phyloP scores from a whole-genome alignment of 306 rosid genomes.

The Lithocarpus polystachyus region DNA sequence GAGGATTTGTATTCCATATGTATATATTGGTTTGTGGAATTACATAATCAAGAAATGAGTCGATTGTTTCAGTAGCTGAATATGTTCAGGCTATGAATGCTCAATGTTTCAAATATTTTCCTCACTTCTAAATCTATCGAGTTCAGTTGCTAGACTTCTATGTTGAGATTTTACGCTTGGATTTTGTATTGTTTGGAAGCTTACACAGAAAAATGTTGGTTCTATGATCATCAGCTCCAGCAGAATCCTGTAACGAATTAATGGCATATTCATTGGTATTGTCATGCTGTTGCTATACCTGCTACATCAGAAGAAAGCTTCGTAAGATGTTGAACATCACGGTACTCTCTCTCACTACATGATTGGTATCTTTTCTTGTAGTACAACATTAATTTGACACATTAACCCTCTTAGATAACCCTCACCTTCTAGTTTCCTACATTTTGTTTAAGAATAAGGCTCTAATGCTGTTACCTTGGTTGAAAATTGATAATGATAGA shows the following conservation, averaged over 20 bases:
- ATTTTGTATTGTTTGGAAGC: background rate
- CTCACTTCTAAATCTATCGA: background rate
- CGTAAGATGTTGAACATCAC: slow-evolving; percentile 85
- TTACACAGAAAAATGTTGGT: background rate
- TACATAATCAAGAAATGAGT: background rate
- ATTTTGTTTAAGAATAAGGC: slow-evolving; percentile 8
- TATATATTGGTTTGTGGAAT: background rate
- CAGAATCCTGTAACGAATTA: slow-evolving; percentile 86
- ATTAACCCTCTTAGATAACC: background rate
- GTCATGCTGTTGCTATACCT: slow-evolving; percentile 96
- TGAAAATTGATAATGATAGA: background rate
- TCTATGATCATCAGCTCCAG: slow-evolving; percentile 56
- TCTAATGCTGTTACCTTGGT: slow-evolving; percentile 1
- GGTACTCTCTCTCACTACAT: slow-evolving; percentile 39
- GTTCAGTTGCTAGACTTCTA: slow-evolving; percentile 10
- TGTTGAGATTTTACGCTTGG: background rate
- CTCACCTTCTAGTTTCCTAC: slow-evolving; percentile 1
- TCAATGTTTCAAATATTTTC: background rate
- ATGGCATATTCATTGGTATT: slow-evolving; percentile 89
- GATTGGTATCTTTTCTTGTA: background rate
- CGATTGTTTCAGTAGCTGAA: background rate
- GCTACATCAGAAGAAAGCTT: slow-evolving; percentile 89
- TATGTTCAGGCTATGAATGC: background rate
- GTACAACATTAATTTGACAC: background rate
- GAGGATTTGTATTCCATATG: background rate